Evolutionary conservation across 192 early-diverging fungal genomes (phyloP), one percentile per base, ranked within the genome.

Genomic region (Backusella mclennaniae): DNA sequence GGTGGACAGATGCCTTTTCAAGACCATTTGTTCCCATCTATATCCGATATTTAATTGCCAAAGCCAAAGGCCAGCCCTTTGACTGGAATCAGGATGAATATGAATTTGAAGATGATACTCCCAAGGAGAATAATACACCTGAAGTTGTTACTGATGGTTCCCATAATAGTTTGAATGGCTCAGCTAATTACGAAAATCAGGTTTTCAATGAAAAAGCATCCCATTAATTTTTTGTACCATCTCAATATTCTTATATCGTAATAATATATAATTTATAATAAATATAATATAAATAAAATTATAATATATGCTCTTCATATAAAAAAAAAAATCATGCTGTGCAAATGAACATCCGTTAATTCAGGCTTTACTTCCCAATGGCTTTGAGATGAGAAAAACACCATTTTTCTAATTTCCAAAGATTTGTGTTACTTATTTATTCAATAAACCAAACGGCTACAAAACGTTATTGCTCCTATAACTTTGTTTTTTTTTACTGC

Each of bases 11-110:
- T 73, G 73, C 76, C 21, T 46, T 82, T 23, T 35, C 44, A 19
- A 56, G 69, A 36, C 52, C 80, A 0, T 74, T 82, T 33, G 44
- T 49, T 26, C 80, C 80, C 26, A 42, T 52, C 31, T 82, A 77
- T 76, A 82, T 82, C 8, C 80, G 73, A 6, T 82, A 41, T 36
- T 1, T 77, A 1, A 3, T 72, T 67, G 76, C 80, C 71, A 82
- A 82, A 21, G 29, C 33, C 14, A 74, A 69, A 9, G 80, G 80
- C 52, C 19, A 72, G n/a, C 3, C 49, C 33, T 77, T 77, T 46
- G 78, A 79, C 26, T 78, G 72, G 72, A 11, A 71, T 12, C 66
- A 69, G 26, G 78, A 79, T 69, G 78, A 75, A 21, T 52, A 67
- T 41, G 78, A 79, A 9, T 75, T 71, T 53, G 78, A 79, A 69